Base-by-base conservation (phyloP, 306 rosid genomes). In the Prunus fruticosa region DNA sequence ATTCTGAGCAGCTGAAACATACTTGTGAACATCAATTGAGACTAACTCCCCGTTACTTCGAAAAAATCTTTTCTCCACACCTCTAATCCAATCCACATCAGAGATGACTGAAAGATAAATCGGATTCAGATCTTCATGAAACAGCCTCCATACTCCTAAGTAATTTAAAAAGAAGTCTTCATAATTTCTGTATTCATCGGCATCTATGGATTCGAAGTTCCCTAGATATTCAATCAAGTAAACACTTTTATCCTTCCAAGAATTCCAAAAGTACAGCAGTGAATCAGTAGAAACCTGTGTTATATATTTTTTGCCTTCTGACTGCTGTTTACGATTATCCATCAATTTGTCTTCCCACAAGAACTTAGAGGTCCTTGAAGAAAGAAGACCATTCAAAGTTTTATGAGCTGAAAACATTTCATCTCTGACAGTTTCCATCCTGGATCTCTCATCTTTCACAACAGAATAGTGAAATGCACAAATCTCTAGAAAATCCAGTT, bases 351-450 rank as follows among this genome's bases (percentile, higher is more conserved):
- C 38, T 32, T 28, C 47, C 86, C 84, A 84, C 8, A 73, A 15
- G 75, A 78, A 90, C 75, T 82, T 77, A 68, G 13, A 76, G 23
- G 62, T 32, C 6, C 82, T 41, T 19, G 46, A n/a, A 53, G 78
- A 82, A 73, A 89, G 70, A 84, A 90, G 97, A 38, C 68, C 80
- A 28, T 90, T 96, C 60, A 93, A 34, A 49, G 90, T 78, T 80
- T 81, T 90, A 80, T 89, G 64, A 78, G 85, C 76, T 56, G 88
- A 78, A 58, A 93, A 51, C 27, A 83, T 72, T 83, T 90, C 96
- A 63, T 91, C 93, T 80, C 82, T 82, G 49, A 93, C 91, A 86
- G 84, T 87, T 61, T 80, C 87, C 93, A 90, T 82, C 97, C 90
- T 90, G 30, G 89, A 83, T 71, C 65, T 86, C 45, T 8, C 64